Percentiles rank a stretch among this genome's conserved stretches.
phyloP scores from a whole-genome alignment of 176 grass and related monocot species.

The Aegilops sharonensis region DNA sequence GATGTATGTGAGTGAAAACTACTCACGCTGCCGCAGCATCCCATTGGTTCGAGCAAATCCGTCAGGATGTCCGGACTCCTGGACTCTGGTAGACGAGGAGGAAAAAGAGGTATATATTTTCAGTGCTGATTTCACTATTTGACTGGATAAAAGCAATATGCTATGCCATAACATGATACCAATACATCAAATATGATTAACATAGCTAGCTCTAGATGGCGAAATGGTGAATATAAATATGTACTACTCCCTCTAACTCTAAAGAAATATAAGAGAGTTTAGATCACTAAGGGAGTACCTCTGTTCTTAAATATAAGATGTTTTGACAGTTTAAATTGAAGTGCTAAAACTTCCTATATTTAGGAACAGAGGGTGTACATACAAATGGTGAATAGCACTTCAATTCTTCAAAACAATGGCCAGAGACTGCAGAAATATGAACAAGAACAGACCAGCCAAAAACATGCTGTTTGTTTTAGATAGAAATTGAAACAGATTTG shows the following conservation, averaged over 20 bases:
- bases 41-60: conserved; percentile 37
- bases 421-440: neutral
- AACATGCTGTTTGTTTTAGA: neutral
- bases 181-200: neutral
- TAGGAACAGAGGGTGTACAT: neutral
- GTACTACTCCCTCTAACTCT: neutral
- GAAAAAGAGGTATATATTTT: neutral
- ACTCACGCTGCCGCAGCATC: conserved; percentile 57
- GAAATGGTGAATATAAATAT: neutral
- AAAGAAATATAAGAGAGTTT: too few relatives aligned
- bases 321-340: too few relatives aligned
- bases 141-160: neutral
- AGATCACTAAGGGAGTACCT: too few relatives aligned
- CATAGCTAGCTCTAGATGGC: neutral
- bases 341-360: neutral
- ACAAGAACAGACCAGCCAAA: neutral
- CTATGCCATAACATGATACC: neutral
- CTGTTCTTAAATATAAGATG: too few relatives aligned
- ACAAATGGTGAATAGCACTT: neutral
- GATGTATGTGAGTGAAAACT: neutral
- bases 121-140: neutral
- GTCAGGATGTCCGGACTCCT: conserved; percentile 1
- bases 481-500: neutral
- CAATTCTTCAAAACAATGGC: neutral
- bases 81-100: neutral